Evolutionary conservation across 305 asterid species (phyloP), one percentile per base, ranked within the genome.

Genomic region (Ajuga reptans): DNA sequence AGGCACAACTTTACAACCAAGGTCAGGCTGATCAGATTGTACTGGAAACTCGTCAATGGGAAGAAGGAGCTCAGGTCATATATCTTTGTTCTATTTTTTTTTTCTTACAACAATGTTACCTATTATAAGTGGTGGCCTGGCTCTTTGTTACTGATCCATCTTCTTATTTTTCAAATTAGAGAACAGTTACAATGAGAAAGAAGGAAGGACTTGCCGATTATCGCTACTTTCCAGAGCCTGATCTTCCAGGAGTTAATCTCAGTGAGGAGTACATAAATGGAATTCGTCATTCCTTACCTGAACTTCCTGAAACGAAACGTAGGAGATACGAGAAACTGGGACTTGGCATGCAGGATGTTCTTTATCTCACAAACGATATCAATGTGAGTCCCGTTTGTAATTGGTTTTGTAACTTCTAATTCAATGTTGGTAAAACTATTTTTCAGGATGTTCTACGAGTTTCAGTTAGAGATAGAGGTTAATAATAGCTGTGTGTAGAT

Each of bases 1-100:
- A 91, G 86, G 97, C 69, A 31, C 81, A 58, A 24, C 97, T 91
- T 42, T 92, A 87, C 81, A 77, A 49, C 79, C 85, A 91, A 86
- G 96, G 96, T 53, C 88, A 85, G 82, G 85, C 81, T 51, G 87
- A 86, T 81, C 80, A 89, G 74, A 91, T 93, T 80, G 95, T 89
- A 67, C 97, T 79, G 80, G 99, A 93, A 81, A 93, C 99, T 83
- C 96, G 99, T 63, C 93, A 85, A 42, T 93, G 97, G 99, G 99
- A 93, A 77, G 99, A 93, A 79, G 96, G 96, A 45, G 83, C 96
- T 81, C 97, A 93, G 99, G 97, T 91, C 79, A 78, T 55, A 66
- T 78, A 50, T 71, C 65, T 62, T 64, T 78, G 59, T 64, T 79
- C 63, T n/a, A 27, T 6, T 73, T 62, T 9, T 58, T 36, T 58